These are phyloP conservation scores for Stagonosporopsis tanaceti DNA, from an alignment of 2,329 filamentous ascomycete species.

Conservation along the genomic window DNA sequence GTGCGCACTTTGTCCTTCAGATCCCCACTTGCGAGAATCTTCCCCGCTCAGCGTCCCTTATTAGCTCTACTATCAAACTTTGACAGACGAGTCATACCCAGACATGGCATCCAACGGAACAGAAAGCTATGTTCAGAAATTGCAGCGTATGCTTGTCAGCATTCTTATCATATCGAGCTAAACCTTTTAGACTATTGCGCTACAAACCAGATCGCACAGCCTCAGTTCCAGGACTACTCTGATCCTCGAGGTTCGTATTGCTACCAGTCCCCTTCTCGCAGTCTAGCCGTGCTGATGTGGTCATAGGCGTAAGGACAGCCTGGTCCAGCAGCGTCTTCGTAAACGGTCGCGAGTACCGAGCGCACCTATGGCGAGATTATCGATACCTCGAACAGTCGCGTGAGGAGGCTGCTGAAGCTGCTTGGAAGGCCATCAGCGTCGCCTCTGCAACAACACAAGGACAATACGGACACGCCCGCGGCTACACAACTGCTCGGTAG, in stretches of 20 bases:
- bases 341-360: conserved; percentile 45
- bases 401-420: conserved; percentile 48
- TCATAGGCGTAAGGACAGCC: conserved; percentile 44
- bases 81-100: conserved; percentile 23
- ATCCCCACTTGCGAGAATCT: conserved; percentile 35
- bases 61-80: conserved; percentile 22
- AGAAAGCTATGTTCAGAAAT: conserved; percentile 44
- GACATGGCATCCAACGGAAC: conserved; percentile 38
- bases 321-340: conserved; percentile 49
- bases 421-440: conserved; percentile 41
- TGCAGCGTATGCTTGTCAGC: conserved; percentile 39
- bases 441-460: conserved; percentile 20
- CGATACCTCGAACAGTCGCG: conserved; percentile 48
- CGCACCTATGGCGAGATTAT: conserved; percentile 48
- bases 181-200: conserved; percentile 41
- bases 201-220: conserved; percentile 45
- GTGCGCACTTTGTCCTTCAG: conserved; percentile 30
- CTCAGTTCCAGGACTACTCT: conserved; percentile 49
- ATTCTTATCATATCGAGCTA: conserved; percentile 19
- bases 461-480: conserved; percentile 30
- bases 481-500: conserved; percentile 35
- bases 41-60: conserved; percentile 31
- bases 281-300: conserved; percentile 22
- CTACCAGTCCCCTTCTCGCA: background rate
- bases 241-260: conserved; percentile 46